Conservation (phyloP, 2,329 filamentous ascomycete genomes). For the Alternaria tenuissima region DNA sequence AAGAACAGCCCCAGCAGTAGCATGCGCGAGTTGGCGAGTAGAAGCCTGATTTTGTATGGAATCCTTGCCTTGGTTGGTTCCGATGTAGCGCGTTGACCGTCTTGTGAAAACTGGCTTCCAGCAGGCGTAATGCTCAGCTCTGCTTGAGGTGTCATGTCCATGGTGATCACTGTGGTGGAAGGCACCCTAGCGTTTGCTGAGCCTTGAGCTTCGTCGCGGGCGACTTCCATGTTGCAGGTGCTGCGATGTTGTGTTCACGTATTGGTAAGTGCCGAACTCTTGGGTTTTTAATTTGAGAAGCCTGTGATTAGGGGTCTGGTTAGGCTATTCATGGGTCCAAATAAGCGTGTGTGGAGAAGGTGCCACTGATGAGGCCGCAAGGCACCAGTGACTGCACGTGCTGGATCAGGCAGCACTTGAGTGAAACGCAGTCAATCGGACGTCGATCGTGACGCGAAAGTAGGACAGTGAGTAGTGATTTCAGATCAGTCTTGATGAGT, state of each 20-base stretch:
- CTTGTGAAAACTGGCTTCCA: neutral
- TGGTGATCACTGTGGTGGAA: neutral
- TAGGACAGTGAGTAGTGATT: neutral
- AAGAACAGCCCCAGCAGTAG: conserved; percentile 13
- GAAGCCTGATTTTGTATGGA: neutral
- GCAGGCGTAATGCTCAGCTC: neutral
- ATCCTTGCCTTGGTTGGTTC: neutral
- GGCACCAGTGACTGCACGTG: conserved; percentile 2
- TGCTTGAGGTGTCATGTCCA: neutral
- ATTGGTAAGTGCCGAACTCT: neutral
- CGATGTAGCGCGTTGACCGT: neutral
- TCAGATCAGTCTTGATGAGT: neutral
- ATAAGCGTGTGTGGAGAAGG: neutral
- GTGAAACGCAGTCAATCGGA: neutral
- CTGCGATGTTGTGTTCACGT: neutral
- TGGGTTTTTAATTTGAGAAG: neutral
- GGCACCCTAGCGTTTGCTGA: neutral
- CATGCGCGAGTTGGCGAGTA: conserved; percentile 12
- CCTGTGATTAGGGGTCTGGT: neutral
- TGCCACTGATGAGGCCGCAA: conserved; percentile 1
- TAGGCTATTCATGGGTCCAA: neutral
- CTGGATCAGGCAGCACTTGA: conserved; percentile 3
- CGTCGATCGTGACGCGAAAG: neutral
- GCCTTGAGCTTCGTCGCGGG: neutral
- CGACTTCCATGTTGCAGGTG: neutral